These are phyloP conservation scores for Bondarzewia mesenterica DNA, from an alignment of 1,284 basidiomycete species.

Conservation along the genomic window DNA sequence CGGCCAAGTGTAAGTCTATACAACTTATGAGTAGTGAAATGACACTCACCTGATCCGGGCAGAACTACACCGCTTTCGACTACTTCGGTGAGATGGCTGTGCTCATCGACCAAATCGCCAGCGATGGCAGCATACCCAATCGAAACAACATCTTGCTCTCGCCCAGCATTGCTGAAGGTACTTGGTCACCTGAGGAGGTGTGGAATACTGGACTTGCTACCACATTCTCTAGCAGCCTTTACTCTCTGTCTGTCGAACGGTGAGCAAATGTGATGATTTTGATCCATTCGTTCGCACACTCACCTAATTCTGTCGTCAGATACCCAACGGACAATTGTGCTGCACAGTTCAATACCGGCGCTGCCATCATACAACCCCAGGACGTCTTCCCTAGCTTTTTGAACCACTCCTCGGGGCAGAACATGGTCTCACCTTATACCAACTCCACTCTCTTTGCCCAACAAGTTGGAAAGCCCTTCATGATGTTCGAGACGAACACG, in stretches of 20 bases:
- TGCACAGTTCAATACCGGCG: slow-evolving; percentile 38
- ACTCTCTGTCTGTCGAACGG: slow-evolving; percentile 49
- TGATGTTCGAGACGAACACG: slow-evolving; percentile 51
- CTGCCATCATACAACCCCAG: slow-evolving; percentile 36
- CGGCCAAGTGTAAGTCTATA: neutral
- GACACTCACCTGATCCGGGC: slow-evolving; percentile 12
- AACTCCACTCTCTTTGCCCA: slow-evolving; percentile 39
- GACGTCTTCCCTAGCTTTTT: slow-evolving; percentile 47
- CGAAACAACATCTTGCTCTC: slow-evolving; percentile 44
- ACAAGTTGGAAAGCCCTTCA: slow-evolving; percentile 38
- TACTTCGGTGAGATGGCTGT: slow-evolving; percentile 42
- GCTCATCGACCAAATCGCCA: slow-evolving; percentile 32
- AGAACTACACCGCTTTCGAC: slow-evolving; percentile 30
- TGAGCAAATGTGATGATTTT: slow-evolving; percentile 16
- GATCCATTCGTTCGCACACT: neutral
- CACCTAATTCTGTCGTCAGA: slow-evolving; percentile 17
- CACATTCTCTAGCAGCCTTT: slow-evolving; percentile 35
- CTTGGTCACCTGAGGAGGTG: slow-evolving; percentile 45
- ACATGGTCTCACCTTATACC: slow-evolving; percentile 42
- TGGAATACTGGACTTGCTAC: slow-evolving; percentile 53
- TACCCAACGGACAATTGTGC: slow-evolving; percentile 56
- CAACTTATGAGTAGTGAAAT: slow-evolving; percentile 14
- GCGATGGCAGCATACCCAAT: slow-evolving; percentile 31
- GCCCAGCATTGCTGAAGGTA: slow-evolving; percentile 42
- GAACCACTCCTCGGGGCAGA: slow-evolving; percentile 41